Conservation (phyloP, 768 basidiomycete species). For the Phylloporus scabripes region DNA sequence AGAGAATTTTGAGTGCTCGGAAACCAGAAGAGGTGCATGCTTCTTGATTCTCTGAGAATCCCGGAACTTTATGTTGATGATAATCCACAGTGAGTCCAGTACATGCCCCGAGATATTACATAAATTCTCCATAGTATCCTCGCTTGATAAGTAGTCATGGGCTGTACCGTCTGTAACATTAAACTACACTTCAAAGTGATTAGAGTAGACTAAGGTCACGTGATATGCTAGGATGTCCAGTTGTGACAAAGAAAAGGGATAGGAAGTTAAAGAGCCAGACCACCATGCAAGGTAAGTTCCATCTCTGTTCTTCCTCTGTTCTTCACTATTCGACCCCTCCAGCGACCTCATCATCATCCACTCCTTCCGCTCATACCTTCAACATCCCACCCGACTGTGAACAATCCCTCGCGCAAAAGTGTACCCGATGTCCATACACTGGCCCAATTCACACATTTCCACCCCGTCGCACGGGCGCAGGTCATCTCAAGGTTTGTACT, state of each 20-base stretch:
- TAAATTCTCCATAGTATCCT: too few relatives aligned
- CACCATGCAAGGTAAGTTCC: constrained; percentile 20
- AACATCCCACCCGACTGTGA: constrained; percentile 13
- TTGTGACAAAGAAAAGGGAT: constrained; percentile 7
- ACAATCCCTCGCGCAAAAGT: constrained; percentile 24
- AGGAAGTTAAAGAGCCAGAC: constrained; percentile 10
- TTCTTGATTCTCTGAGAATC: too few relatives aligned
- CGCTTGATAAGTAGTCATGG: too few relatives aligned
- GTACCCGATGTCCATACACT: constrained; percentile 29
- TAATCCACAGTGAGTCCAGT: too few relatives aligned
- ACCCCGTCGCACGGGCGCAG: constrained; percentile 27
- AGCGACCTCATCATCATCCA: constrained; percentile 21
- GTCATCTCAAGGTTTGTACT: constrained; percentile 31
- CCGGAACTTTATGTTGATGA: too few relatives aligned
- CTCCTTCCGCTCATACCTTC: constrained; percentile 19
- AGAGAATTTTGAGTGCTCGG: too few relatives aligned
- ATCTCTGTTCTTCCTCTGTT: neutral
- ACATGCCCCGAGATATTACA: neutral
- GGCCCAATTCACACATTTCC: constrained; percentile 26
- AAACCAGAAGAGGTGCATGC: too few relatives aligned
- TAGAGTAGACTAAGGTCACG: constrained; percentile 8
- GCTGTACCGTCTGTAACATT: too few relatives aligned
- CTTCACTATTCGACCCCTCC: constrained; percentile 3
- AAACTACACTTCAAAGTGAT: too few relatives aligned
- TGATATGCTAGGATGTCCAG: constrained; percentile 7